These are phyloP conservation scores for Eimeria sp. DNA, from an alignment of 169 alveolate species.

Conservation along the genomic window DNA sequence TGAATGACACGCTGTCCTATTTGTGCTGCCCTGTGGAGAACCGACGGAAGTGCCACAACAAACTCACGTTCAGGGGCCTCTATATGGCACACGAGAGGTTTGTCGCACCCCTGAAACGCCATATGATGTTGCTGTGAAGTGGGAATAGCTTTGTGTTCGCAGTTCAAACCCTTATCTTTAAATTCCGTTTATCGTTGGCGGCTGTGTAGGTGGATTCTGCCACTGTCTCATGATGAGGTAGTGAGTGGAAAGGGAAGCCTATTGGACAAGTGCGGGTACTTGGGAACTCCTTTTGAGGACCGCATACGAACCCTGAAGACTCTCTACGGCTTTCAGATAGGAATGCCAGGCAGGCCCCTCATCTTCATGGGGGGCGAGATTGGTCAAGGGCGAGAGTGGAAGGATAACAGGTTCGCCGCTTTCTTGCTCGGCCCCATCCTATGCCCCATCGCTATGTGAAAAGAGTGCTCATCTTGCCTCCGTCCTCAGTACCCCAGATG, in stretches of 20 bases:
- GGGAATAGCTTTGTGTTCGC: too few species aligned
- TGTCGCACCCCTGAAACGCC: neutral
- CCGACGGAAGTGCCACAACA: conserved; percentile 84
- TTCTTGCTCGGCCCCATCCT: neutral
- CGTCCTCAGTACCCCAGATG: neutral
- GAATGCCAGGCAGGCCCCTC: conserved; percentile 88
- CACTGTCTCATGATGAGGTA: conserved; percentile 88
- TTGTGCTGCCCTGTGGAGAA: conserved; percentile 85
- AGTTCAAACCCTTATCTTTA: neutral
- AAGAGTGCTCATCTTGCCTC: neutral
- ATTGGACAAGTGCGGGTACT: conserved; percentile 87
- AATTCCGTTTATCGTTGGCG: neutral
- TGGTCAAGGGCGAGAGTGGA: conserved; percentile 89
- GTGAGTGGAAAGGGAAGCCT: conserved; percentile 89
- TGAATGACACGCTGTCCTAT: conserved; percentile 88
- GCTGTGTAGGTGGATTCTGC: conserved; percentile 84
- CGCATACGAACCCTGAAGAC: conserved; percentile 86
- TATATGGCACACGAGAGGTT: conserved; percentile 88
- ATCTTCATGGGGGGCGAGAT: conserved; percentile 89
- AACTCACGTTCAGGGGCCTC: conserved; percentile 88
- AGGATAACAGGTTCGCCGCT: conserved; percentile 74
- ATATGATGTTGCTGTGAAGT: neutral
- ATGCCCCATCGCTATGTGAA: too few species aligned
- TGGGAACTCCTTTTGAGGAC: conserved; percentile 88
- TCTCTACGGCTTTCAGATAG: conserved; percentile 87